phyloP scores from a whole-genome alignment of 2,329 filamentous ascomycete genomes.

The Claviceps maximensis region DNA sequence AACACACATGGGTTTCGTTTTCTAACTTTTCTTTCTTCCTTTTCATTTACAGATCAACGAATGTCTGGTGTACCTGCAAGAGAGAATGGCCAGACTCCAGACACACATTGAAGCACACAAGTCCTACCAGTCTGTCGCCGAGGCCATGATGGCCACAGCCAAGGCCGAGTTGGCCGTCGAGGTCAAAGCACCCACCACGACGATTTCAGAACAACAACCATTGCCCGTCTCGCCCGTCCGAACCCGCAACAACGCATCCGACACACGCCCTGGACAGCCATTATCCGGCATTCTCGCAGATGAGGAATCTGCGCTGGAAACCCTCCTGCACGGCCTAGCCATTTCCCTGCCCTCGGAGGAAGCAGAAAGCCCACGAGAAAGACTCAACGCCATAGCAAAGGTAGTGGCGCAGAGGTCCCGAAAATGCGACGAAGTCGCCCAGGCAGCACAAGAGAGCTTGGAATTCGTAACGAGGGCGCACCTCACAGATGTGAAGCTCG shows the following conservation, averaged over 20 bases:
- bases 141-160: constrained; percentile 27
- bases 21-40: constrained; percentile 10
- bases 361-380: constrained; percentile 12
- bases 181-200: constrained; percentile 11
- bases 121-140: constrained; percentile 29
- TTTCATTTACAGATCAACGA: constrained; percentile 29
- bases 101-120: constrained; percentile 30
- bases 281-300: constrained; percentile 20
- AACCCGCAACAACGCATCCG: constrained; percentile 14
- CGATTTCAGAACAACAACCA: constrained; percentile 10
- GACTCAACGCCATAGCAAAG: constrained; percentile 21
- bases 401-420: constrained; percentile 24
- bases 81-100: constrained; percentile 29
- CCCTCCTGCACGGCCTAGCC: constrained; percentile 35
- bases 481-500: constrained; percentile 33
- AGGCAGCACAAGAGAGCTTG: constrained; percentile 35
- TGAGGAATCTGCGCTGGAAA: constrained; percentile 28
- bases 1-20: neutral
- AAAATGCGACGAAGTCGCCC: constrained; percentile 31
- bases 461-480: constrained; percentile 29
- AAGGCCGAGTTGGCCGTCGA: constrained; percentile 28
- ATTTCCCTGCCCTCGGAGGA: constrained; percentile 25
- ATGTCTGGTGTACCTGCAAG: constrained; percentile 38
- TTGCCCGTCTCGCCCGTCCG: constrained; percentile 23
- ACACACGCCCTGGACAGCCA: constrained; percentile 16